These are phyloP conservation scores for Dimocarpus longan DNA, from an alignment of 345 rosid species.

Conservation along the genomic window DNA sequence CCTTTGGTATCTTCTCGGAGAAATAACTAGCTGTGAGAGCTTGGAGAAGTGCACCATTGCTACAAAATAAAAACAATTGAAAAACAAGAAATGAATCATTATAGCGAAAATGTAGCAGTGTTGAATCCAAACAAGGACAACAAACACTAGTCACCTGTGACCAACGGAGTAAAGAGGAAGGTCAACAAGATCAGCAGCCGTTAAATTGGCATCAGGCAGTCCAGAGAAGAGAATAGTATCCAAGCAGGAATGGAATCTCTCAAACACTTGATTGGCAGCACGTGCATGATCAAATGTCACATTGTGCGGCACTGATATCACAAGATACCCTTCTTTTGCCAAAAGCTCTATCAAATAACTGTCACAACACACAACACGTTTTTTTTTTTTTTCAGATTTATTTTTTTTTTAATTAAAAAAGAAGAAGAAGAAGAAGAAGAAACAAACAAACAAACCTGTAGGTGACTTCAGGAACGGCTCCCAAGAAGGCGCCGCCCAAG, in stretches of 20 bases:
- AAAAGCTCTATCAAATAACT: slow-evolving; percentile 78
- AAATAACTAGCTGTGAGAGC: slow-evolving; percentile 86
- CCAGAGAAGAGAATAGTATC: slow-evolving; percentile 61
- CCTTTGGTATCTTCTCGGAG: slow-evolving; percentile 88
- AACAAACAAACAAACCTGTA: slow-evolving; percentile 50
- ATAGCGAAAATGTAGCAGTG: neutral
- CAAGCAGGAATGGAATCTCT: slow-evolving; percentile 75
- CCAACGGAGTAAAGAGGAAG: slow-evolving; percentile 88
- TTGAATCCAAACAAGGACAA: neutral
- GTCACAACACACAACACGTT: slow-evolving; percentile 2
- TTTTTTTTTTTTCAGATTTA: neutral
- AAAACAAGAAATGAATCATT: slow-evolving; percentile 19
- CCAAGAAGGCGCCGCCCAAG: slow-evolving; percentile 88
- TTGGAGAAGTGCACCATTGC: slow-evolving; percentile 96
- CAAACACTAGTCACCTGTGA: slow-evolving; percentile 57
- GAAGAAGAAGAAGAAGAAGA: neutral
- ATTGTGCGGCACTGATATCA: slow-evolving; percentile 80
- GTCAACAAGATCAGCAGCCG: slow-evolving; percentile 52
- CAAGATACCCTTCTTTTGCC: slow-evolving; percentile 84
- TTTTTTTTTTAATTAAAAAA: neutral
- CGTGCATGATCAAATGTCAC: slow-evolving; percentile 92
- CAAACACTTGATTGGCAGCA: slow-evolving; percentile 70
- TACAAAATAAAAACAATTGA: slow-evolving; percentile 31
- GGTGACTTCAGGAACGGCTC: slow-evolving; percentile 90
- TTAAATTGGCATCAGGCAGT: slow-evolving; percentile 52